Conservation (phyloP, 306 rosid genomes). For the Dalbergia cochinchinensis region DNA sequence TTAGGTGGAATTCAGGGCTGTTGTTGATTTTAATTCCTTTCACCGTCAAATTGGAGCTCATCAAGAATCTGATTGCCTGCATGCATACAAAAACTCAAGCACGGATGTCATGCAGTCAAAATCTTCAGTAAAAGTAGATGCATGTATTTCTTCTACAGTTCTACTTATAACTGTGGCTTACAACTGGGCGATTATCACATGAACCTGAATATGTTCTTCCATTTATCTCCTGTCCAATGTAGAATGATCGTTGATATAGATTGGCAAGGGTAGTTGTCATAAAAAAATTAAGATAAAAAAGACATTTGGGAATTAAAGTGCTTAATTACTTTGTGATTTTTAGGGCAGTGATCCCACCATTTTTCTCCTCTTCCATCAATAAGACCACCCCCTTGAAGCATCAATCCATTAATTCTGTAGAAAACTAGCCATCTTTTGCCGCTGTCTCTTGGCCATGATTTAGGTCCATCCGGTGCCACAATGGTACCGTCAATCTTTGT, state of each 20-base stretch:
- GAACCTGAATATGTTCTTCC: conserved; percentile 47
- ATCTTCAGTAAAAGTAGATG: background rate
- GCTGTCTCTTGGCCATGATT: conserved; percentile 58
- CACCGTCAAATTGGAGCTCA: conserved; percentile 55
- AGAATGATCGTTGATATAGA: conserved; percentile 8
- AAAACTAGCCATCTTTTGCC: conserved; percentile 63
- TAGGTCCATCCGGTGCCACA: conserved; percentile 71
- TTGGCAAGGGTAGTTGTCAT: background rate
- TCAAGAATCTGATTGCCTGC: conserved; percentile 62
- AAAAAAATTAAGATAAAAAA: too few relatives aligned
- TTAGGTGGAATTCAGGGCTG: conserved; percentile 61
- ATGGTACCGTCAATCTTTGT: conserved; percentile 63
- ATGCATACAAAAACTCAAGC: conserved; percentile 29
- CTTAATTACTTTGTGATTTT: conserved; percentile 58
- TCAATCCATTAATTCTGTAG: conserved; percentile 61
- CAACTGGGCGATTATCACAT: conserved; percentile 70
- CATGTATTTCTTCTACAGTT: background rate
- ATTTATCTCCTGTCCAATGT: conserved; percentile 52
- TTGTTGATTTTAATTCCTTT: conserved; percentile 55
- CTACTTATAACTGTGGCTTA: conserved; percentile 44
- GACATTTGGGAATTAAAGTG: background rate
- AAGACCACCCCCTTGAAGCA: conserved; percentile 59
- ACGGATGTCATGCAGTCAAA: background rate
- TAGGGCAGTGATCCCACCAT: conserved; percentile 74
- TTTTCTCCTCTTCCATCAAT: conserved; percentile 74